Evolutionary conservation across 1,284 basidiomycete genomes (phyloP).

Genomic region (Uromyces viciae-fabae): DNA sequence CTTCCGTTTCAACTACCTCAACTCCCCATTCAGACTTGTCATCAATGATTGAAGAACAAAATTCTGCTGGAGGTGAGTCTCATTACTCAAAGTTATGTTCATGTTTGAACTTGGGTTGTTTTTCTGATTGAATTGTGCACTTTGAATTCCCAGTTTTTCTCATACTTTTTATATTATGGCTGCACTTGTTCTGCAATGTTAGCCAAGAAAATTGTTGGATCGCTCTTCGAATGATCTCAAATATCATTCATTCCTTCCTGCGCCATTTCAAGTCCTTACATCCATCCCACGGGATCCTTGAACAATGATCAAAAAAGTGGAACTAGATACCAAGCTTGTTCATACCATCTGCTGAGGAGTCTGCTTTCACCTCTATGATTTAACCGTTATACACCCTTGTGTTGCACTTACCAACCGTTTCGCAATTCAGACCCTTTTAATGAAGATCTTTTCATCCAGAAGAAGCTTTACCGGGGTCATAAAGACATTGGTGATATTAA

Average conservation of each 20-base stretch:
- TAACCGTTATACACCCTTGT: background rate
- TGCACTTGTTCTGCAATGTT: background rate
- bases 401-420: background rate
- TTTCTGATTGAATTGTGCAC: too few species aligned
- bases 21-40: too few species aligned
- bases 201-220: constrained; percentile 7
- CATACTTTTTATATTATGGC: background rate
- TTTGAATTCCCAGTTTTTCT: too few species aligned
- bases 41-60: too few species aligned
- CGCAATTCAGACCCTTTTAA: background rate
- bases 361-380: background rate
- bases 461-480: background rate
- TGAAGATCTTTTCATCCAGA: background rate
- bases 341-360: background rate
- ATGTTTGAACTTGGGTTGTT: too few species aligned
- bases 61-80: too few species aligned
- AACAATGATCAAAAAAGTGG: constrained; percentile 8
- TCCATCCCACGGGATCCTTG: background rate
- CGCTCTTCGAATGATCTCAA: background rate
- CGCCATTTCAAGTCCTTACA: background rate
- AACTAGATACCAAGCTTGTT: background rate
- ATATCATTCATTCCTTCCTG: background rate
- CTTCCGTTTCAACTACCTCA: too few species aligned
- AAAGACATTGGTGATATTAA: background rate
- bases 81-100: too few species aligned